phyloP scores from a whole-genome alignment of 345 rosid species.

The Citrus cavaleriei region DNA sequence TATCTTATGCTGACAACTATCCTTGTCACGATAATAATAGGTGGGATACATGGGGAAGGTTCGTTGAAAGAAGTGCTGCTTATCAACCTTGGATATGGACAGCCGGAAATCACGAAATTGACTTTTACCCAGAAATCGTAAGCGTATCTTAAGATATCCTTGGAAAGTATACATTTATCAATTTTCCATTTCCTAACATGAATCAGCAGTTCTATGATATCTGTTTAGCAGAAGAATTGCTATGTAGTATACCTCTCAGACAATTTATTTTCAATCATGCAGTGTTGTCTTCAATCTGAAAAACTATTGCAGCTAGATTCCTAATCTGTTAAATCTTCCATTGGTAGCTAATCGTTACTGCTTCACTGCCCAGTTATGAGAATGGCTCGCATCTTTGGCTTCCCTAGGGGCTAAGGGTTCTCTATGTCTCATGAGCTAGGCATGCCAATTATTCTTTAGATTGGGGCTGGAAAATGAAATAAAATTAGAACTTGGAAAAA shows the following conservation, averaged over 20 bases:
- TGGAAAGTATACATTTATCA: not conserved
- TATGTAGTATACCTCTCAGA: not conserved
- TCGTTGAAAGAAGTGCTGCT: constrained; percentile 76
- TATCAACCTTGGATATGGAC: constrained; percentile 99
- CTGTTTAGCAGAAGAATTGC: not conserved
- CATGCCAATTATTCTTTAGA: not conserved
- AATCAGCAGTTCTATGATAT: not conserved
- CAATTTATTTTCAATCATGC: not conserved
- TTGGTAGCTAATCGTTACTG: not conserved
- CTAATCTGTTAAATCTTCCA: not conserved
- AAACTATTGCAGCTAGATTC: not conserved
- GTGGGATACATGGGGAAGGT: constrained; percentile 96
- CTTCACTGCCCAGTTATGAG: not conserved
- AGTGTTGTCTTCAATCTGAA: not conserved
- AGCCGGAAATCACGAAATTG: constrained; percentile 82
- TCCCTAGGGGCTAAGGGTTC: not conserved
- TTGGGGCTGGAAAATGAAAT: not conserved
- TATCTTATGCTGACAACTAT: constrained; percentile 82
- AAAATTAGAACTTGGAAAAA: not conserved
- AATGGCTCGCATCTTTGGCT: not conserved
- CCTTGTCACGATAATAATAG: constrained; percentile 62
- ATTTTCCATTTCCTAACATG: not conserved
- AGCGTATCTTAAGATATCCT: constrained; percentile 10
- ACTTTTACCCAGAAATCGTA: constrained; percentile 67
- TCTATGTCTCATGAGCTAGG: not conserved